A percentile compares a stretch with the other conserved stretches of the same genome.
phyloP scores from a whole-genome alignment of 2,329 filamentous ascomycete species.

The Botrytis byssoidea region DNA sequence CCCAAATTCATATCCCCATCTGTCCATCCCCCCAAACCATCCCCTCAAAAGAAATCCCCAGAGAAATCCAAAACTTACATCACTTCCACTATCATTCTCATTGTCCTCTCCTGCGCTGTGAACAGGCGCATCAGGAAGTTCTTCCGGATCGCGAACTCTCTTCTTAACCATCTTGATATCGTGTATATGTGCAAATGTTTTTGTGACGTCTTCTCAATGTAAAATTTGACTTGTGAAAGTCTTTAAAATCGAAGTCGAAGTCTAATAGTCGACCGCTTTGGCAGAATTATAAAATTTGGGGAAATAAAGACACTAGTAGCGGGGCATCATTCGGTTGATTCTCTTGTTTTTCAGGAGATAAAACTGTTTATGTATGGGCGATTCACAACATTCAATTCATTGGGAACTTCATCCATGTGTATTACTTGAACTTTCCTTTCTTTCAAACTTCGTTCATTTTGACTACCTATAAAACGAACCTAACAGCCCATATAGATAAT shows the following conservation, averaged over 20 bases:
- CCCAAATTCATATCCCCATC: not conserved
- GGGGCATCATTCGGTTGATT: constrained; percentile 4
- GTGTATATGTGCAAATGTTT: not conserved
- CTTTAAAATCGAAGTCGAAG: not conserved
- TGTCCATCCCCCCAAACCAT: not conserved
- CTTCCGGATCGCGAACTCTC: constrained; percentile 38
- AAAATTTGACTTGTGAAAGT: not conserved
- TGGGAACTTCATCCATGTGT: not conserved
- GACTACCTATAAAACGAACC: constrained; percentile 1
- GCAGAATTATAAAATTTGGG: constrained; percentile 10
- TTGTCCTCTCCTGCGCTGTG: constrained; percentile 28
- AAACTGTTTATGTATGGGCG: not conserved
- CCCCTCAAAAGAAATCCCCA: no score
- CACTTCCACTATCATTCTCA: constrained; percentile 38
- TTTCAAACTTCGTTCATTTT: not conserved
- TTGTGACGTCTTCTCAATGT: not conserved
- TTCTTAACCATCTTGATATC: constrained; percentile 40
- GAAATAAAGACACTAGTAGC: not conserved
- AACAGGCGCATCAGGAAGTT: constrained; percentile 35
- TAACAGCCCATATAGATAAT: not conserved
- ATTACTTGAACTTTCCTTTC: no score
- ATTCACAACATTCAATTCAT: not conserved
- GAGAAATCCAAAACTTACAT: constrained; percentile 26
- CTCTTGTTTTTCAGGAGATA: not conserved
- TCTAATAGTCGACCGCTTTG: constrained; percentile 2